A percentile compares a stretch with the other conserved stretches of the same genome.
These are phyloP conservation scores for Entomortierella beljakovae DNA, from an alignment of 192 early-diverging fungal genomes.

Conservation along the genomic window DNA sequence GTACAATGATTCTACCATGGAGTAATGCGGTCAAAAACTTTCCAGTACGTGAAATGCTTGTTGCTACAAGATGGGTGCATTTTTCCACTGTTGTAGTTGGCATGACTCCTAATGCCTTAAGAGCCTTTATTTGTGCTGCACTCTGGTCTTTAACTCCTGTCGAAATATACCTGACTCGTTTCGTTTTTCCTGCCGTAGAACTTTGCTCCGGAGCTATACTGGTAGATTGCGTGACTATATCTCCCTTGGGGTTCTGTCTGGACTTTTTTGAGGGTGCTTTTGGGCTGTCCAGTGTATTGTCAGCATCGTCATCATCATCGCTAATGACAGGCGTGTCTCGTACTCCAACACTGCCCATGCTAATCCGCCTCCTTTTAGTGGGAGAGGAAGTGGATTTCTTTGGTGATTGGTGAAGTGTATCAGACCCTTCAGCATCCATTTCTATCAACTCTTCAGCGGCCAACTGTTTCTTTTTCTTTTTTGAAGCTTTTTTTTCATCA, in stretches of 20 bases:
- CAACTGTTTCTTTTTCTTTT: constrained; percentile 22
- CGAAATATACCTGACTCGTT: constrained; percentile 32
- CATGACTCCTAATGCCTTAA: constrained; percentile 64
- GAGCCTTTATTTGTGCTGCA: constrained; percentile 50
- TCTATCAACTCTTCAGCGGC: constrained; percentile 8
- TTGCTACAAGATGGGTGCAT: constrained; percentile 70
- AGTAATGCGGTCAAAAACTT: constrained; percentile 59
- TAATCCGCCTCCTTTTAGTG: constrained; percentile 47
- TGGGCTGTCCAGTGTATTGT: background rate
- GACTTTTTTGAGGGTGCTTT: constrained; percentile 14
- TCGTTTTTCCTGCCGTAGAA: constrained; percentile 11
- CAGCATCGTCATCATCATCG: constrained; percentile 32
- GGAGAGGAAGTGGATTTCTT: constrained; percentile 2
- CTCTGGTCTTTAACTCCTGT: constrained; percentile 62
- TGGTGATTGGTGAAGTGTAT: background rate
- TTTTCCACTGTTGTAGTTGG: constrained; percentile 57
- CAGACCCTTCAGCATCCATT: constrained; percentile 15
- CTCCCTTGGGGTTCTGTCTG: constrained; percentile 2
- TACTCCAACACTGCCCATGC: constrained; percentile 32
- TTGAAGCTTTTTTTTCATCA: constrained; percentile 55
- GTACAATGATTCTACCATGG: constrained; percentile 39
- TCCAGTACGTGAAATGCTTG: constrained; percentile 64
- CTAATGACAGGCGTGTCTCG: constrained; percentile 26
- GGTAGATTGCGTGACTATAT: constrained; percentile 15
- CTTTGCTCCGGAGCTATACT: background rate